A percentile compares a stretch with the other conserved stretches of the same genome.
Evolutionary conservation across 805 yeast genomes (phyloP).

Genomic region (Alloascoidea africana): DNA sequence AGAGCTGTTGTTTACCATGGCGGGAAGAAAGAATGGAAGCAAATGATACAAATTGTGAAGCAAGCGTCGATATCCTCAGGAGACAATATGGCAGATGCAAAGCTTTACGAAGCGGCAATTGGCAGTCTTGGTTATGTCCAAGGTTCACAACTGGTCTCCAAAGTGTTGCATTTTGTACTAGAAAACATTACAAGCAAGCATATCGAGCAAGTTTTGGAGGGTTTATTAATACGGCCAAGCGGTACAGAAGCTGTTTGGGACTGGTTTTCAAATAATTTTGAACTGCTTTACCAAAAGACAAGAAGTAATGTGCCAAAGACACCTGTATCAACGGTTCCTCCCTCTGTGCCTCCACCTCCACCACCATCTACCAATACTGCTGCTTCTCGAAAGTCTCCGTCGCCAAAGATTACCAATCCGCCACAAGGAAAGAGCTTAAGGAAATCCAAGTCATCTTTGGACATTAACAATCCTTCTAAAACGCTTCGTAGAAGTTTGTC

Average conservation of each 20-base stretch:
- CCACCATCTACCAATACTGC: too few relatives aligned
- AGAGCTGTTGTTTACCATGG: slow-evolving; percentile 52
- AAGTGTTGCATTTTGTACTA: neutral
- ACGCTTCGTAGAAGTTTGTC: too few relatives aligned
- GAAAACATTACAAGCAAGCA: neutral
- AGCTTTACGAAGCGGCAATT: neutral
- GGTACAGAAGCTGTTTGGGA: neutral
- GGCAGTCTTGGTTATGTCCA: neutral
- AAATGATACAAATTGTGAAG: neutral
- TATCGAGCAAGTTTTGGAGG: neutral
- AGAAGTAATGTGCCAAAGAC: too few relatives aligned
- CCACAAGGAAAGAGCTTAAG: too few relatives aligned
- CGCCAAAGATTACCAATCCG: too few relatives aligned
- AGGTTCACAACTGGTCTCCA: neutral
- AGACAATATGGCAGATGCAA: neutral
- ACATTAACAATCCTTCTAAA: too few relatives aligned
- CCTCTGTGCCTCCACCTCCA: too few relatives aligned
- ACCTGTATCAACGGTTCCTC: too few relatives aligned
- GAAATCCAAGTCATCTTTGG: too few relatives aligned
- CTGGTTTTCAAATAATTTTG: neutral
- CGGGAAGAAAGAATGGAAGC: slow-evolving; percentile 42
- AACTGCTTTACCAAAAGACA: neutral
- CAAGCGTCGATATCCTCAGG: too few relatives aligned
- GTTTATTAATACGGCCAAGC: neutral
- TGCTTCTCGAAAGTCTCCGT: too few relatives aligned